Evolutionary conservation across 1,139 yeast genomes (phyloP).

Genomic region (Magnusiomyces paraingens): DNA sequence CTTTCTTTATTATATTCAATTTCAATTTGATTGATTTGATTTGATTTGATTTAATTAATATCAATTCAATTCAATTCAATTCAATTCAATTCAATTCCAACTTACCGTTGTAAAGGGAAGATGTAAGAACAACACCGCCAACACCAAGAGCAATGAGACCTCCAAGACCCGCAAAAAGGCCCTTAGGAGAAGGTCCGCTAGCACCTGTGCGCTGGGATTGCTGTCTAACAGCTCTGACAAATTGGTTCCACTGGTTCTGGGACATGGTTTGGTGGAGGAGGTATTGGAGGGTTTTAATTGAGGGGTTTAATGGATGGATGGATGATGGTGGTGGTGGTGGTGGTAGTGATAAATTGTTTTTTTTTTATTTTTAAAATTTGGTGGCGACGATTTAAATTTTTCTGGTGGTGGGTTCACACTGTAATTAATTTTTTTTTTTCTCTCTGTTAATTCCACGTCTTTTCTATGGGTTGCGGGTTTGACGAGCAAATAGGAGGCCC

Average conservation of each 20-base stretch:
- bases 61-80: too few relatives aligned
- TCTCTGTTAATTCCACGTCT: too few relatives aligned
- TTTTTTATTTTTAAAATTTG: too few relatives aligned
- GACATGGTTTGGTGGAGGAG: constrained; percentile 4
- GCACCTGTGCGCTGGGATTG: constrained; percentile 51
- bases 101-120: constrained; percentile 62
- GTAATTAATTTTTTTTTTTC: too few relatives aligned
- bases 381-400: not conserved
- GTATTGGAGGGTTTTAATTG: not conserved
- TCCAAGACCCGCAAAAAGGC: constrained; percentile 59
- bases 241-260: constrained; percentile 47
- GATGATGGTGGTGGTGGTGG: not conserved
- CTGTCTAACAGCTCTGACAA: constrained; percentile 60
- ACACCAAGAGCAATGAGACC: constrained; percentile 72
- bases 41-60: too few relatives aligned
- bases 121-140: constrained; percentile 57
- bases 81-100: constrained; percentile 5
- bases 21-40: not conserved
- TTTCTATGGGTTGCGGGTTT: too few relatives aligned
- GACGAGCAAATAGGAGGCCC: too few relatives aligned
- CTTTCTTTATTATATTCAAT: not conserved
- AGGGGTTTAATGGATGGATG: not conserved
- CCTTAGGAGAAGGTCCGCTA: constrained; percentile 38
- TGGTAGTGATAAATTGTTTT: not conserved
- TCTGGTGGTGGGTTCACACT: not conserved